phyloP scores from a whole-genome alignment of 768 basidiomycete species.

The Kwoniella newhampshirensis region DNA sequence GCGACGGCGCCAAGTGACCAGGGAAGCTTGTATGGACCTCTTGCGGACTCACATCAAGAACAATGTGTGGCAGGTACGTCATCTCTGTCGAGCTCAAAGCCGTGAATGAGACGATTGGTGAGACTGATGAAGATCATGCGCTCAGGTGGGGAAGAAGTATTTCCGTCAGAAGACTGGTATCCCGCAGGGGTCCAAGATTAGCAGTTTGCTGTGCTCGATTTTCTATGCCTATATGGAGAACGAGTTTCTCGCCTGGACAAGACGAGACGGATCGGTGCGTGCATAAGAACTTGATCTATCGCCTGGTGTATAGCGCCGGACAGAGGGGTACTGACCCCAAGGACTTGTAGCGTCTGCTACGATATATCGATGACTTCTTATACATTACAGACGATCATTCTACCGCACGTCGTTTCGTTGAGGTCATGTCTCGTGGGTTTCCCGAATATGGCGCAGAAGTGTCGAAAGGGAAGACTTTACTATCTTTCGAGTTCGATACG shows the following conservation, averaged over 20 bases:
- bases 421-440: slow-evolving; percentile 77
- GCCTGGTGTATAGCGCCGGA: background rate
- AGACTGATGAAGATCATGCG: background rate
- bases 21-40: slow-evolving; percentile 66
- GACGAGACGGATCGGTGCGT: slow-evolving; percentile 66
- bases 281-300: too few species aligned
- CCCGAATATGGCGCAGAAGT: slow-evolving; percentile 94
- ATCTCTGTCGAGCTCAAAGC: background rate
- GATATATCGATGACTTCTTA: slow-evolving; percentile 93
- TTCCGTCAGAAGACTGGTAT: slow-evolving; percentile 88
- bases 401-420: slow-evolving; percentile 69
- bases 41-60: slow-evolving; percentile 86
- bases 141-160: slow-evolving; percentile 30
- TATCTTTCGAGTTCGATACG: slow-evolving; percentile 65
- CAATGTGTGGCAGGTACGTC: slow-evolving; percentile 80
- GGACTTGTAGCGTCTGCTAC: slow-evolving; percentile 64
- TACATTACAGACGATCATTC: slow-evolving; percentile 69
- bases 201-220: slow-evolving; percentile 84
- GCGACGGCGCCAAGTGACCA: slow-evolving; percentile 60
- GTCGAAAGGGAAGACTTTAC: slow-evolving; percentile 79
- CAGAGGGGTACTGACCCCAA: background rate
- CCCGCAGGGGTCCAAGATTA: slow-evolving; percentile 96
- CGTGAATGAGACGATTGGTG: background rate
- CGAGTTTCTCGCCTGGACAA: slow-evolving; percentile 58
- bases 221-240: slow-evolving; percentile 91